Evolutionary conservation across 177 flowering plant species (phyloP).

Genomic region (Vitis hybrid): DNA sequence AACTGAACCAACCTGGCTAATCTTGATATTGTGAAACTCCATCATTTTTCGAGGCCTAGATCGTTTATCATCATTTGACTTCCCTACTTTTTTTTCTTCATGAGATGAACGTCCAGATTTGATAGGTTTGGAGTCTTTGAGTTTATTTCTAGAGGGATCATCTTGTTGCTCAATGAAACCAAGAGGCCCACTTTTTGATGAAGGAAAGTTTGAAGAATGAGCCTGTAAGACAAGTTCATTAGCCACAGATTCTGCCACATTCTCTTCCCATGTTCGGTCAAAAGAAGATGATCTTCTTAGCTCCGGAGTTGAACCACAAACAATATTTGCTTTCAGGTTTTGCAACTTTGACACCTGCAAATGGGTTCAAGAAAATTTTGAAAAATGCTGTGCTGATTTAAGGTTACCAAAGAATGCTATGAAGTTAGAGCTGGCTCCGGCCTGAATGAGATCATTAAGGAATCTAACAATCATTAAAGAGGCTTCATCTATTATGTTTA

Average conservation of each 20-base stretch:
- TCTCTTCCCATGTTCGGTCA: constrained; percentile 96
- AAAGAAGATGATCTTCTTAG: constrained; percentile 95
- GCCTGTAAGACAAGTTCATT: constrained; percentile 74
- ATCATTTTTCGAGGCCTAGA: constrained; percentile 80
- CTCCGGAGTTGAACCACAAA: constrained; percentile 56
- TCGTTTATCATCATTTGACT: constrained; percentile 76
- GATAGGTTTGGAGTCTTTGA: constrained; percentile 62
- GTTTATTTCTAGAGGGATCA: constrained; percentile 57
- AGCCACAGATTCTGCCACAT: constrained; percentile 91
- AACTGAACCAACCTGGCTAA: constrained; percentile 83
- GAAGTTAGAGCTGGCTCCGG: too few species aligned
- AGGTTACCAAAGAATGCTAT: neutral
- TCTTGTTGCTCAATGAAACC: constrained; percentile 62
- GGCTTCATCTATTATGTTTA: too few species aligned
- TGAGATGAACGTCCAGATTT: constrained; percentile 85
- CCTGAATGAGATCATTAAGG: too few species aligned
- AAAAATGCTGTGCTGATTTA: neutral
- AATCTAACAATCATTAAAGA: too few species aligned
- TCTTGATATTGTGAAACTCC: constrained; percentile 94
- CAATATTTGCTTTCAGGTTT: constrained; percentile 49
- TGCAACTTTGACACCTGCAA: constrained; percentile 69
- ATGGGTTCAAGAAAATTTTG: neutral
- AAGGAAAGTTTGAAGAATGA: constrained; percentile 54
- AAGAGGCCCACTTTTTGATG: constrained; percentile 54
- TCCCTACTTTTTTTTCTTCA: constrained; percentile 83